Evolutionary conservation across 2,329 filamentous ascomycete genomes (phyloP), one percentile per base, ranked within the genome.

Genomic region (Aspergillus tubingensis): DNA sequence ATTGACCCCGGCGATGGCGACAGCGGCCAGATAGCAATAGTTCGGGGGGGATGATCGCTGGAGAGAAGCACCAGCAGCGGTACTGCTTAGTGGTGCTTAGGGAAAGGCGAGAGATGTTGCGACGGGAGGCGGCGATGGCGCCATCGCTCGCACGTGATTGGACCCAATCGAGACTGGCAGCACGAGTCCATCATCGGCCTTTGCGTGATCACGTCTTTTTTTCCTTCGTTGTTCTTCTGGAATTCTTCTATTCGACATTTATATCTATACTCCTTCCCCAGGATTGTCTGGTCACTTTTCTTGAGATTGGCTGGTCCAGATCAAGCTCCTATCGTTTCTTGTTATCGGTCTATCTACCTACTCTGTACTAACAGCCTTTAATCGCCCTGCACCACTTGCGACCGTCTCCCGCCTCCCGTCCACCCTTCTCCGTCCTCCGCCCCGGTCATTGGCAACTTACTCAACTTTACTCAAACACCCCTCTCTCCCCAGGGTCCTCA

Each of bases 61-160:
- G 41, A 44, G 41, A 7, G 41, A 36, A 36, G 10, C 32, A 36
- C 32, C 32, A 36, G 32, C 32, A 36, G 32, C 32, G 32, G 10
- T 36, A 13, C 4, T 13, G 5, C 32, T 10, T 32, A 32, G 10
- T 11, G 1, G 25, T 0, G 25, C 41, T 19, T 27, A 19, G 21
- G 15, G 30, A 25, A 51, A 17, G 47, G 3, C 15, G 54, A 17
- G 54, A 17, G 41, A 23, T 63, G 57, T 62, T 68, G 64, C 58
- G 60, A 65, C 32, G 32, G 32, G 32, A 38, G 17, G 17, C 13
- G 11, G 27, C 4, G 48, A 68, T 67, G 61, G 66, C 65, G 68
- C 64, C 50, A 68, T 70, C 59, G 19, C 25, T 23, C 8, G 59
- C 69, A 70, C 63, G 68, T 70, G 66, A 32, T 5, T 1, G n/a